Base-by-base conservation (phyloP, 75 land plant genomes). In the Gnetum montanum region DNA sequence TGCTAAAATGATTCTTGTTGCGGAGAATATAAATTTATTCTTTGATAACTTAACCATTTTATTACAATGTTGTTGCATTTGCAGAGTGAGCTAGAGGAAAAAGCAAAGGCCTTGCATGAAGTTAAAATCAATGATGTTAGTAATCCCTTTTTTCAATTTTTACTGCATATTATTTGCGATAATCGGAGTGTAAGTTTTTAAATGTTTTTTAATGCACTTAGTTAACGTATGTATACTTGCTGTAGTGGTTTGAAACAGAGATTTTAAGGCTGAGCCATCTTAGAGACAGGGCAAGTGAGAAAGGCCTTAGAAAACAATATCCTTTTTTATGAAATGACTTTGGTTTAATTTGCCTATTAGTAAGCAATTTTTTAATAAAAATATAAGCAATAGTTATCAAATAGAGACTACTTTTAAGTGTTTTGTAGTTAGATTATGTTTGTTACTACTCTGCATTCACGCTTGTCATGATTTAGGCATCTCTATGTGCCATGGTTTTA, bases 91-190 rank as follows among this genome's bases (percentile, higher is more conserved):
- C 36, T 95, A 64, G 83, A 78, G 67, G 95, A 78, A 46, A 95
- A 82, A 51, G 97, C 99, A 0, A 72, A 60, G 54, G 74, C 68
- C 35, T 61, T 95, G 0, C 95, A 81, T 50, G 81, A 75, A 36
- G 83, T 70, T n/a, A 86, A 81, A 78, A 79, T 95, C 38, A 95
- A 80, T 68, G 99, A 95, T 81, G 99, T 95, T 58, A 78, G 97
- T 66, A 3, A n/a, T n/a, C n/a, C n/a, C n/a, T 50, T 50, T 50
- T 31, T 50, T 50, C 18, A 29, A n/a, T 0, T 15, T 49, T 49
- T 50, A 5, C 16, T 50, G 20, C 53, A n/a, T 30, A 0, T 18
- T 50, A 7, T 6, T 12, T 49, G 11, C 28, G 30, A 4, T 50
- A 3, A 50, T 26, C 28, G 5, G 30, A 50, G 53, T 13, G 18